A percentile compares a stretch with the other conserved stretches of the same genome.
Conservation (phyloP, 345 rosid genomes). For the Atalantia buxifolia region DNA sequence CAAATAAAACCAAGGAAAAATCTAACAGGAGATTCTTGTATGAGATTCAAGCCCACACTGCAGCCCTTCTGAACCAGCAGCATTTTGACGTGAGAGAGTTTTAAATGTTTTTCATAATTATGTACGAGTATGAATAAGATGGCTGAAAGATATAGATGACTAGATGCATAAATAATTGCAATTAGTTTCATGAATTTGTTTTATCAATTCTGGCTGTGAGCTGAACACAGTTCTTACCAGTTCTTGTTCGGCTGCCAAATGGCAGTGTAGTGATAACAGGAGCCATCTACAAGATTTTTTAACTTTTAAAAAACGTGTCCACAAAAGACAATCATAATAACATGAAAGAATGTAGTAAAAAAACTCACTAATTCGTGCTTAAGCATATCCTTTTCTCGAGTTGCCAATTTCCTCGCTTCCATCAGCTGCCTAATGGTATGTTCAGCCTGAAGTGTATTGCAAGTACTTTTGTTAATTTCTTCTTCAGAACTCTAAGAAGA, state of each 20-base stretch:
- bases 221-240: neutral
- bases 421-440: slow-evolving; percentile 31
- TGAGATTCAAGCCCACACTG: neutral
- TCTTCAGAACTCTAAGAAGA: neutral
- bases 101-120: neutral
- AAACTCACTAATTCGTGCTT: slow-evolving; percentile 38
- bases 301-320: too few relatives aligned
- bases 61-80: neutral
- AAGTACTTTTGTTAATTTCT: neutral
- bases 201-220: neutral
- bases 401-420: slow-evolving; percentile 33
- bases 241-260: neutral
- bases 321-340: neutral
- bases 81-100: neutral
- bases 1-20: neutral
- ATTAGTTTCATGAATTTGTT: neutral
- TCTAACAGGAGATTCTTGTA: neutral
- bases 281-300: neutral
- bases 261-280: neutral
- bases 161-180: neutral
- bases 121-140: neutral
- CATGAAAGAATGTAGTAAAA: neutral
- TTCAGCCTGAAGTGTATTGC: slow-evolving; percentile 41
- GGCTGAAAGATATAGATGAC: neutral
- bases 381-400: slow-evolving; percentile 35